Evolutionary conservation across 768 basidiomycete genomes (phyloP).

Genomic region (Tulasnella sp.): DNA sequence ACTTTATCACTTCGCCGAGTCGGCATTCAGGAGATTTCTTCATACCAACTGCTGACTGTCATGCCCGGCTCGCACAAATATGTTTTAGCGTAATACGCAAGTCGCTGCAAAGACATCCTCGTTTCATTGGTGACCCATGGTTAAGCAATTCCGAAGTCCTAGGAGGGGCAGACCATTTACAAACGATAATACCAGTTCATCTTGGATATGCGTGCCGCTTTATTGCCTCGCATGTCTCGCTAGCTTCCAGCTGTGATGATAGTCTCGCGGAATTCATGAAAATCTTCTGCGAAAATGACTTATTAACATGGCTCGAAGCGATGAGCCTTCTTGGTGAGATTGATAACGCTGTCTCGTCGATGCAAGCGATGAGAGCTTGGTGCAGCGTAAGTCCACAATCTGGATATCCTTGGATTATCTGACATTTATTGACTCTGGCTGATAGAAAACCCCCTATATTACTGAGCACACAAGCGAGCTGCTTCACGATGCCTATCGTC

Average conservation of each 20-base stretch:
- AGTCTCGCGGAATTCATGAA: not conserved
- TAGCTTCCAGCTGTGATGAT: not conserved
- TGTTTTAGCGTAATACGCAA: not conserved
- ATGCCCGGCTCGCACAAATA: not conserved
- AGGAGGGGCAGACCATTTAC: not conserved
- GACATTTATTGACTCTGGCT: too few species aligned
- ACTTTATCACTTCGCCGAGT: slow-evolving; percentile 19
- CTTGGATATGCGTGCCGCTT: not conserved
- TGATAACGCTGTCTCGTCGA: not conserved
- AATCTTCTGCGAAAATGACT: not conserved
- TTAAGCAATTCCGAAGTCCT: not conserved
- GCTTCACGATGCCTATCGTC: not conserved
- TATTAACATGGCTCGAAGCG: not conserved
- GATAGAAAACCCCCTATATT: not conserved
- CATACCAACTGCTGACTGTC: not conserved
- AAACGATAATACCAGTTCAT: not conserved
- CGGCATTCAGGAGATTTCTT: slow-evolving; percentile 3
- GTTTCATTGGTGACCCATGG: not conserved
- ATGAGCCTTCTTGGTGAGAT: not conserved
- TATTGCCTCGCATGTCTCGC: not conserved
- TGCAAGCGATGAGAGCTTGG: not conserved
- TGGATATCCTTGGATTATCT: not conserved
- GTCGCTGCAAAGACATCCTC: not conserved
- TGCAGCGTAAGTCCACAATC: not conserved
- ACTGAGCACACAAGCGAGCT: not conserved